Conservation (phyloP, 1,284 basidiomycete genomes). For the Coriolopsis trogii region DNA sequence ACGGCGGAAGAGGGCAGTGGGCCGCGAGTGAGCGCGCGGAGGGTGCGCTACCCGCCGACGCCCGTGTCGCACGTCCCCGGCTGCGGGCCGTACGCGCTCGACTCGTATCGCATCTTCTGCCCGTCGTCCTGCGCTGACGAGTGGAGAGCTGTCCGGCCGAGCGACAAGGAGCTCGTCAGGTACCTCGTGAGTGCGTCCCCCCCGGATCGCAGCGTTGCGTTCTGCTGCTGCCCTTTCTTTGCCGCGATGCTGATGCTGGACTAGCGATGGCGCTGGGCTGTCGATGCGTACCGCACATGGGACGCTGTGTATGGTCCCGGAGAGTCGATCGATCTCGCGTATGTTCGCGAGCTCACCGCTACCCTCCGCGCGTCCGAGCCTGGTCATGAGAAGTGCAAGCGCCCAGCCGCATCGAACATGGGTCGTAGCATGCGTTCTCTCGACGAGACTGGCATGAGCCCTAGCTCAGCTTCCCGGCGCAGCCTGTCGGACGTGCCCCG, state of each 20-base stretch:
- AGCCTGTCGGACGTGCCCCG: too few species aligned
- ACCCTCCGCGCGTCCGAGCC: too few species aligned
- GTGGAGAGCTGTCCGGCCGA: conserved; percentile 60
- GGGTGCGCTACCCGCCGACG: conserved; percentile 42
- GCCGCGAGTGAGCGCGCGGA: too few species aligned
- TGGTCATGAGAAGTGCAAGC: too few species aligned
- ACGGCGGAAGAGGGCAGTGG: too few species aligned
- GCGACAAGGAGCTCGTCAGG: conserved; percentile 62
- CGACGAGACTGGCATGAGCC: too few species aligned
- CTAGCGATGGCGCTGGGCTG: conserved; percentile 68
- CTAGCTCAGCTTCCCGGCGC: too few species aligned
- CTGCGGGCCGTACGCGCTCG: conserved; percentile 63
- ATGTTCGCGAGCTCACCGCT: conserved; percentile 13
- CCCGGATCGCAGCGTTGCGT: background rate
- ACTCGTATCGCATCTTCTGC: conserved; percentile 71
- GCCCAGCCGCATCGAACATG: too few species aligned
- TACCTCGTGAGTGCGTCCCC: conserved; percentile 51
- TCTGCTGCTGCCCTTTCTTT: background rate
- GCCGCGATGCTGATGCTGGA: background rate
- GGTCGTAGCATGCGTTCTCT: too few species aligned
- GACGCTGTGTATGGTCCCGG: conserved; percentile 43
- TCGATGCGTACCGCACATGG: conserved; percentile 51
- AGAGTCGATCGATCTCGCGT: conserved; percentile 28
- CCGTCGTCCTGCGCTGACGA: conserved; percentile 39
- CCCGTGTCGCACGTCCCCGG: conserved; percentile 59